phyloP scores from a whole-genome alignment of 495 filamentous ascomycete species.

The Sordaria brevicollis region DNA sequence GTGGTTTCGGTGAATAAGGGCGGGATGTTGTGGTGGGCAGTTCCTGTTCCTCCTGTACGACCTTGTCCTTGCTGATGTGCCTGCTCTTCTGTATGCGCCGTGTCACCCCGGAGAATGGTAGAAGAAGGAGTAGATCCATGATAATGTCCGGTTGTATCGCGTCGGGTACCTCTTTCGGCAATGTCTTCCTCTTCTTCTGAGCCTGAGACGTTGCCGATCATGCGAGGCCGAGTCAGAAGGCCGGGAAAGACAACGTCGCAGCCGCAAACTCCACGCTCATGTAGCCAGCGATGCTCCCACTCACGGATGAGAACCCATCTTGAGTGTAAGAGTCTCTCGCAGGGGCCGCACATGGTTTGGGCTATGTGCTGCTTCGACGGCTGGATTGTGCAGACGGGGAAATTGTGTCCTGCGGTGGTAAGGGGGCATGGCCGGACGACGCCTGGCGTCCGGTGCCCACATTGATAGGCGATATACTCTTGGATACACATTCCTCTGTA shows the following conservation, averaged over 20 bases:
- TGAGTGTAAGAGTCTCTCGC: slow-evolving; percentile 27
- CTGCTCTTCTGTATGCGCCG: neutral
- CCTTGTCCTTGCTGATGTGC: neutral
- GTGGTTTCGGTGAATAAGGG: slow-evolving; percentile 17
- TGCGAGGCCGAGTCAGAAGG: slow-evolving; percentile 18
- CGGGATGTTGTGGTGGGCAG: neutral
- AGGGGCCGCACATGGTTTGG: slow-evolving; percentile 26
- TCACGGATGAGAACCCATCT: slow-evolving; percentile 30
- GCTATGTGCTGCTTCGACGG: slow-evolving; percentile 19
- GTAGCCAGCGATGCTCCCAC: slow-evolving; percentile 37
- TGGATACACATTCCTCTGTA: slow-evolving; percentile 27
- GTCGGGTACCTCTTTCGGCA: neutral
- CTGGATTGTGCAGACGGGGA: slow-evolving; percentile 21
- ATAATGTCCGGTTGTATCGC: neutral
- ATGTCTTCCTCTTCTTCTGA: neutral
- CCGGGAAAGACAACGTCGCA: slow-evolving; percentile 29
- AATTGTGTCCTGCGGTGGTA: slow-evolving; percentile 24
- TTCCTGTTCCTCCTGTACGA: neutral
- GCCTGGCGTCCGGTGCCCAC: slow-evolving; percentile 28
- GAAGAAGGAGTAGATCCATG: neutral
- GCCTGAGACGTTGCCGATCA: slow-evolving; percentile 10
- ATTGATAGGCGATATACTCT: slow-evolving; percentile 34
- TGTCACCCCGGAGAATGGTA: neutral
- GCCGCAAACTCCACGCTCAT: slow-evolving; percentile 33
- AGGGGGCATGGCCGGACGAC: slow-evolving; percentile 32